Conservation (phyloP, 495 filamentous ascomycete species). For the Eremomyces bilateralis region DNA sequence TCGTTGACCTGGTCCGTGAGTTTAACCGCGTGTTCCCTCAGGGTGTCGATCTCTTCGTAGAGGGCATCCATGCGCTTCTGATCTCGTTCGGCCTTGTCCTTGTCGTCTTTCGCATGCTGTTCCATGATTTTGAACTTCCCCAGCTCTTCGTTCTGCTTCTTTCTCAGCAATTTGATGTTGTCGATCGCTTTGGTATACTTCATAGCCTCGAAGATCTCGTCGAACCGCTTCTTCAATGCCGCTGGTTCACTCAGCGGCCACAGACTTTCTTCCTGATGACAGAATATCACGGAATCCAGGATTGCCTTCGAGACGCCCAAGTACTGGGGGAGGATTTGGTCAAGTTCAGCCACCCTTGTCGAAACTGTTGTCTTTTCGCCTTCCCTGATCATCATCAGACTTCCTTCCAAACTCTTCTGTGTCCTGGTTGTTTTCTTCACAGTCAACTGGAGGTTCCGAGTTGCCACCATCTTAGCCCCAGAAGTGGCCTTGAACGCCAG, state of each 20-base stretch:
- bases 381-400: slow-evolving; percentile 42
- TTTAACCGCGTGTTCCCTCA: slow-evolving; percentile 33
- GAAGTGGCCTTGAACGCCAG: slow-evolving; percentile 60
- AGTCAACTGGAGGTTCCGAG: slow-evolving; percentile 60
- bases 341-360: slow-evolving; percentile 53
- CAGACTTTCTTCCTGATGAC: slow-evolving; percentile 90
- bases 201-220: slow-evolving; percentile 91
- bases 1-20: slow-evolving; percentile 34
- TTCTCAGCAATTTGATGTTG: slow-evolving; percentile 68
- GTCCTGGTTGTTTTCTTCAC: slow-evolving; percentile 56
- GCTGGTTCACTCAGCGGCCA: slow-evolving; percentile 92
- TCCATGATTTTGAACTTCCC: slow-evolving; percentile 47
- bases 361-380: slow-evolving; percentile 66
- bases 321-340: slow-evolving; percentile 64
- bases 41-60: slow-evolving; percentile 46
- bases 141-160: slow-evolving; percentile 59
- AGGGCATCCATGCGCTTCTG: slow-evolving; percentile 36
- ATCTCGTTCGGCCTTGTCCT: slow-evolving; percentile 56
- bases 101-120: slow-evolving; percentile 57
- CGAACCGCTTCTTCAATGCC: slow-evolving; percentile 75
- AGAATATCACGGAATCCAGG: slow-evolving; percentile 89
- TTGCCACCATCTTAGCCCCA: slow-evolving; percentile 56
- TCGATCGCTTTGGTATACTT: slow-evolving; percentile 97
- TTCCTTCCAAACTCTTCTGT: slow-evolving; percentile 63
- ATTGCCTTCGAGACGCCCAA: slow-evolving; percentile 81